Evolutionary conservation across 2,329 filamentous ascomycete species (phyloP), one percentile per base, ranked within the genome.

Genomic region (Stachybotrys chlorohalonatus): DNA sequence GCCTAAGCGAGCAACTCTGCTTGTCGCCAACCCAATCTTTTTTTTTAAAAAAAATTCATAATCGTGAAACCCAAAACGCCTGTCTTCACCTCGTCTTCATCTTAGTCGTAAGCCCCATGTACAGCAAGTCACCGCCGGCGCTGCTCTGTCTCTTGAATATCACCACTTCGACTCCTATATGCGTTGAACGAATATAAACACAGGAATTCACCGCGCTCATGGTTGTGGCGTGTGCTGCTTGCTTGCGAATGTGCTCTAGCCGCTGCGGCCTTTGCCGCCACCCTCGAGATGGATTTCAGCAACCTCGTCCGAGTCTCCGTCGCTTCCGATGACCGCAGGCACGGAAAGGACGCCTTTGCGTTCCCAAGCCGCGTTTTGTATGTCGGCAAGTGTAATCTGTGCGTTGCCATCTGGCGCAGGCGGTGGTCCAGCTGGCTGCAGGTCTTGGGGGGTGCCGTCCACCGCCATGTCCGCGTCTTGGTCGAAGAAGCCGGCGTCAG

Each of bases 281-380:
- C 73, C 73, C 47, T 75, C 75, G 17, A 79, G 62, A 56, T 77
- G 75, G 49, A 79, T 80, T 62, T 80, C 77, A 7, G 76, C 66
- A 7, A 77, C 76, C 47, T 76, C 74, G 36, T 75, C 74, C 11
- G 73, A 76, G 52, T 65, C 66, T 31, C 61, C 63, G 31, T 73
- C 72, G 30, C 63, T 68, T 15, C 66, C 68, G 31, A 62, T 66
- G 5, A 66, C 61, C 11, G 70, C 63, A 17, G 71, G 68, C 51
- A 79, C 70, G 16, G 71, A 70, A 53, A 77, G 68, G 17, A 77
- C 64, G 9, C 64, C 61, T 47, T 70, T 67, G 31, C 58, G 58
- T 31, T 68, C 63, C 72, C 71, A 74, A 5, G 66, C 58, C 13
- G 64, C 62, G 11, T 60, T 61, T 54, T 68, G 66, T 47, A 72